Conservation (phyloP, 306 rosid species). For the Dalbergia cultrata region DNA sequence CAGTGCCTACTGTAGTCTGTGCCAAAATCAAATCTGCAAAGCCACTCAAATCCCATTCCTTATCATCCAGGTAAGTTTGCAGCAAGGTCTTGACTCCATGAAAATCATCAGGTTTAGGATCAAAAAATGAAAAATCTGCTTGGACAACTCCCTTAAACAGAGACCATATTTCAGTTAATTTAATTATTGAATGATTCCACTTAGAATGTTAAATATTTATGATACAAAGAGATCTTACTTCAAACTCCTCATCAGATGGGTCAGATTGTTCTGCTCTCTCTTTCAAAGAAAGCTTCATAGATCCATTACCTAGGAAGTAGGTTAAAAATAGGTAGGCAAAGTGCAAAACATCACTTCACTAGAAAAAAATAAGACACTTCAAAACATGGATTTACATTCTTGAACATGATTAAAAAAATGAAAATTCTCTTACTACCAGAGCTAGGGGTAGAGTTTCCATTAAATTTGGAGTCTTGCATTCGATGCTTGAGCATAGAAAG, state of each 20-base stretch:
- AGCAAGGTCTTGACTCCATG: constrained; percentile 91
- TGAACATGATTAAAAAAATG: not conserved
- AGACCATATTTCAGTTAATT: constrained; percentile 34
- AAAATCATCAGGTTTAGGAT: constrained; percentile 82
- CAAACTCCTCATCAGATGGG: constrained; percentile 71
- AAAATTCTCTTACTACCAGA: constrained; percentile 39
- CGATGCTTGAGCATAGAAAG: constrained; percentile 35
- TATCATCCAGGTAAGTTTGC: constrained; percentile 73
- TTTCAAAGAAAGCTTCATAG: constrained; percentile 39
- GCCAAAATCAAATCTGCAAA: constrained; percentile 75
- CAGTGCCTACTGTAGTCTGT: constrained; percentile 79
- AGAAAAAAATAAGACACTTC: not conserved
- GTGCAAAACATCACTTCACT: constrained; percentile 20
- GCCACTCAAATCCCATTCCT: constrained; percentile 82
- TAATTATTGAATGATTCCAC: not conserved
- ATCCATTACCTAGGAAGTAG: constrained; percentile 53
- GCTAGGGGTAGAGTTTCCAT: constrained; percentile 38
- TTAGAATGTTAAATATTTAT: not conserved
- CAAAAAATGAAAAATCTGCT: constrained; percentile 88
- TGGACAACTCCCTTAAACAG: constrained; percentile 69
- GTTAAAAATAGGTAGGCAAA: constrained; percentile 14
- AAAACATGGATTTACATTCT: not conserved
- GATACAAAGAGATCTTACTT: constrained; percentile 53
- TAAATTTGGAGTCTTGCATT: constrained; percentile 24
- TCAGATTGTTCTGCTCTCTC: constrained; percentile 48